Evolutionary conservation across 305 asterid genomes (phyloP), one percentile per base, ranked within the genome.

Genomic region (Ilex paraguariensis): DNA sequence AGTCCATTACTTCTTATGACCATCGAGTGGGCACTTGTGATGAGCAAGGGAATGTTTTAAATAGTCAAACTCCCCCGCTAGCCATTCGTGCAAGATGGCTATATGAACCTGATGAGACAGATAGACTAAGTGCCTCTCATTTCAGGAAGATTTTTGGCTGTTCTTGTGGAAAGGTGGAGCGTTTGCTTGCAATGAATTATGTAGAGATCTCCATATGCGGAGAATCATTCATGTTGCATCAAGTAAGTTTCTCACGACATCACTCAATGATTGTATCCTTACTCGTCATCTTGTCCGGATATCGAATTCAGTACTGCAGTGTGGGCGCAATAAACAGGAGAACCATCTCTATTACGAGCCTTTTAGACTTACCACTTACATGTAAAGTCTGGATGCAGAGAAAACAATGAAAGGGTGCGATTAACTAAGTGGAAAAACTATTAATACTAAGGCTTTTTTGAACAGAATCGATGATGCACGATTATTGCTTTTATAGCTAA

Each of bases 201-300:
- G 78, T 92, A 44, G 98, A 87, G 67, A 76, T 92, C 74, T 81
- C 91, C 62, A 81, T 92, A 54, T 84, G 82, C 67, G 98, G 98
- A 57, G 98, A 92, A 79, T 92, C 98, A 42, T 92, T 90, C 82
- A 92, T 92, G 98, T 71, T 92, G 81, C 97, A 92, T 78, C 98
- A 91, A 81, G 98, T 91, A 80, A 72, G 75, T 64, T 62, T 50
- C 33, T 36, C 42, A 8, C 3, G 42, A 36, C 9, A 21, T 21
- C 28, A 21, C 28, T 21, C 28, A 1, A 21, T 21, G 28, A 1
- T 21, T 21, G 28, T 21, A 1, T 21, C 28, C 28, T 21, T 21
- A 21, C 28, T 21, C 28, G 28, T 21, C 28, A 21, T 21, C 28
- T 21, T 21, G 2, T 21, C 28, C 28, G 0, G 1, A 21, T 21